These are phyloP conservation scores for Coccomyxa sp. DNA, from an alignment of 139 green algal genomes.

Conservation along the genomic window DNA sequence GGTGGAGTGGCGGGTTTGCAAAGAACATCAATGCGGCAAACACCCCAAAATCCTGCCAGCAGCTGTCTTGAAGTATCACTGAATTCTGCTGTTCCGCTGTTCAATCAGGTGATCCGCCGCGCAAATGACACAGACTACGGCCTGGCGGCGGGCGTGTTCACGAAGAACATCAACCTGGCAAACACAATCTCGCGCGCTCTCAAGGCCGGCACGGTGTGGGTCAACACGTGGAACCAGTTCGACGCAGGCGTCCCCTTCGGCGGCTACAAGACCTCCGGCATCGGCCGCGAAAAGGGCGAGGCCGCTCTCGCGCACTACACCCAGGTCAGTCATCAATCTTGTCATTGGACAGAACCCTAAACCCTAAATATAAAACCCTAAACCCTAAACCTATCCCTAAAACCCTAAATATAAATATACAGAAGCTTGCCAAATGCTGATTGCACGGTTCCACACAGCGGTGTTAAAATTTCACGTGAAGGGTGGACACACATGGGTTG, in stretches of 20 bases:
- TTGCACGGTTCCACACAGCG: too few species aligned
- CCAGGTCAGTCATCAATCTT: conserved; percentile 24
- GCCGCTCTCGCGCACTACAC: conserved; percentile 65
- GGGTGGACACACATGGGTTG: too few species aligned
- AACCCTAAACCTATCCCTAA: too few species aligned
- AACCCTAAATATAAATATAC: too few species aligned
- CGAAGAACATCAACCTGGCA: conserved; percentile 48
- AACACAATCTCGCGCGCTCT: conserved; percentile 57
- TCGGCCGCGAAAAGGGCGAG: conserved; percentile 67
- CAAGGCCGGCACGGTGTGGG: conserved; percentile 46
- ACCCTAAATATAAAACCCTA: too few species aligned
- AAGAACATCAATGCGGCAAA: neutral
- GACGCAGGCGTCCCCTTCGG: conserved; percentile 31
- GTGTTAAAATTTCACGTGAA: too few species aligned
- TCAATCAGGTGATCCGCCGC: conserved; percentile 61
- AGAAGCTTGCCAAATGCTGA: too few species aligned
- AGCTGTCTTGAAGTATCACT: too few species aligned
- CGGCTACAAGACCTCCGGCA: conserved; percentile 64
- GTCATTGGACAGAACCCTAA: too few species aligned
- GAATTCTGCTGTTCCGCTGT: too few species aligned
- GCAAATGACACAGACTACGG: conserved; percentile 68
- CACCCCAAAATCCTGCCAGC: too few species aligned
- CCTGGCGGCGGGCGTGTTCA: conserved; percentile 64
- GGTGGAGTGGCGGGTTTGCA: neutral
- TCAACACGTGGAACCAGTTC: conserved; percentile 44